Base-by-base conservation (phyloP, 345 rosid species). In the Citrus mangshanensis region DNA sequence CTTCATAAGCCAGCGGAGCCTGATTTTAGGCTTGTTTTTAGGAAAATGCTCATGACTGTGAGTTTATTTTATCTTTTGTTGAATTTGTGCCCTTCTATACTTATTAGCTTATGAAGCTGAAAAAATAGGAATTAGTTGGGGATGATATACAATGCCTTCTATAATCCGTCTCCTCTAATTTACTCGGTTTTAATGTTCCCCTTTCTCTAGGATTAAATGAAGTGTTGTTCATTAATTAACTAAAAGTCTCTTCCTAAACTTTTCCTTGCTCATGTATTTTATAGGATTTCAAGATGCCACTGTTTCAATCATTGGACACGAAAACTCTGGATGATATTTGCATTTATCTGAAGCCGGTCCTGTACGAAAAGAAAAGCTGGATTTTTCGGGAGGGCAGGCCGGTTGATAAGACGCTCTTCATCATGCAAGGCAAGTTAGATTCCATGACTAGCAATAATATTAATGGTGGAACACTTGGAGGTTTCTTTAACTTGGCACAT, bases 331-430 rank as follows among this genome's bases (percentile, higher is more conserved):
- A 54, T 18, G 58, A 54, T 19, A 54, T 96, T 77, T 96, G 99
- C 70, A 97, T 93, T 78, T 88, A 92, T 73, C 89, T 94, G 68
- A 93, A 89, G 89, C 98, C 97, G 0, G 91, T 84, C 13, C 85
- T 94, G 8, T 96, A 88, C 90, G 91, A 95, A 0, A 94, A 95
- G 84, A 92, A 91, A 38, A 94, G 97, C 89, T 91, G 88, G 84
- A 85, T 93, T 1, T 88, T 94, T 49, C 88, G 95, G 40, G 97
- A 96, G 82, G 99, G 98, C 80, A 97, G 92, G 35, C 97, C 95
- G 0, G 95, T 94, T 18, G 97, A 89, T 13, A 93, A 94, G 84
- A 96, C 94, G 99, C 89, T 96, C 64, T 94, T 96, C 74, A 86
- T 96, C 58, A 93, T 91, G 93, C 92, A 94, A n/a, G 99, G 99